Percentiles rank a stretch among this genome's conserved stretches.
Conservation (phyloP, 202 grass and related monocot species). For the Panicum virgatum region DNA sequence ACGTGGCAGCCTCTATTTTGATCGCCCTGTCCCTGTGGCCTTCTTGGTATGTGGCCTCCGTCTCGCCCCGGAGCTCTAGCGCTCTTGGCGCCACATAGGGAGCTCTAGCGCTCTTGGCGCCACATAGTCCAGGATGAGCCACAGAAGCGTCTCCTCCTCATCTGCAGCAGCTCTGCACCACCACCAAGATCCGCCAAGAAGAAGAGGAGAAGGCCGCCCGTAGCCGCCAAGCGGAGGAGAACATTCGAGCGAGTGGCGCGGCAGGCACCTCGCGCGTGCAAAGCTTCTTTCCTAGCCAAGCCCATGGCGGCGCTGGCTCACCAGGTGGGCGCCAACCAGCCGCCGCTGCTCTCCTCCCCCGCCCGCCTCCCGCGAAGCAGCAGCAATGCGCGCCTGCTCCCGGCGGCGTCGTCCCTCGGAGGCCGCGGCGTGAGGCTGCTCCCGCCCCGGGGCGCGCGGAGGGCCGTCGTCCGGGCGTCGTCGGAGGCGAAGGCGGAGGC, state of each 20-base stretch:
- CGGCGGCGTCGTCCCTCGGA: slow-evolving; percentile 10
- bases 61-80: slow-evolving; percentile 19
- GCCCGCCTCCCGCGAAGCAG: not conserved
- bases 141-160: slow-evolving; percentile 38
- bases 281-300: not conserved
- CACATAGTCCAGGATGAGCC: slow-evolving; percentile 46
- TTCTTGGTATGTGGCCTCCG: slow-evolving; percentile 47
- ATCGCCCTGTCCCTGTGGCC: not conserved
- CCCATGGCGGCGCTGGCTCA: slow-evolving; percentile 68
- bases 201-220: not conserved
- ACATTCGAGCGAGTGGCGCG: not conserved
- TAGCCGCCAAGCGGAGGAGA: not conserved
- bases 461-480: slow-evolving; percentile 8
- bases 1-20: slow-evolving; percentile 25
- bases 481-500: slow-evolving; percentile 61
- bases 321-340: slow-evolving; percentile 48
- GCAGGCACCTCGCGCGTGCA: not conserved
- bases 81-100: too few relatives aligned
- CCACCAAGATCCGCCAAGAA: slow-evolving; percentile 6
- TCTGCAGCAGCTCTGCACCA: slow-evolving; percentile 20
- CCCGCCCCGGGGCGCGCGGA: not conserved
- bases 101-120: slow-evolving; percentile 23
- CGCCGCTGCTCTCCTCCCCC: slow-evolving; percentile 29
- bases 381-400: not conserved
- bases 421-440: slow-evolving; percentile 31